Percentiles rank a stretch among this genome's conserved stretches.
These are phyloP conservation scores for Kazachstania sp. DNA, from an alignment of 1,139 yeast genomes.

Conservation along the genomic window DNA sequence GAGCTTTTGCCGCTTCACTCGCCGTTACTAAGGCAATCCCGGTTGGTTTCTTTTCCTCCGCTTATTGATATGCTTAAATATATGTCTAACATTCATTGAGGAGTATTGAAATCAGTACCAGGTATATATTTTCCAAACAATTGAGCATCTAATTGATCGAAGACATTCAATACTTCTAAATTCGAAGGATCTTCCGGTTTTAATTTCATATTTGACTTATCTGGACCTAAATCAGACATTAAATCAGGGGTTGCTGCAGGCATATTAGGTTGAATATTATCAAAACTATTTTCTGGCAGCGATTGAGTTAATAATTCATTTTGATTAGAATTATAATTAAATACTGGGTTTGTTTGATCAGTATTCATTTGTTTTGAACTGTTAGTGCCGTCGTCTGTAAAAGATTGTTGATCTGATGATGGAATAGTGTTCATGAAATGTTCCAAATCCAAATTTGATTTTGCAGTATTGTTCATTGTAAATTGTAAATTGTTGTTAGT, in stretches of 20 bases:
- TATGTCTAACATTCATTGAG: not conserved
- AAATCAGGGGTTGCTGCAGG: not conserved
- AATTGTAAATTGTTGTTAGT: not conserved
- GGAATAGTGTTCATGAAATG: not conserved
- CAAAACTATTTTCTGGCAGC: not conserved
- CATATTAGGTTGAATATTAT: not conserved
- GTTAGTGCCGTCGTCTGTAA: not conserved
- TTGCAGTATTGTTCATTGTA: not conserved
- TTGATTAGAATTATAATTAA: conserved; percentile 2
- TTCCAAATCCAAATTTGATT: not conserved
- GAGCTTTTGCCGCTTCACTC: conserved; percentile 36
- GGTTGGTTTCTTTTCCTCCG: conserved; percentile 36
- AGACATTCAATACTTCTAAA: conserved; percentile 54
- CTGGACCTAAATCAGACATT: not conserved
- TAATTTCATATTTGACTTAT: not conserved
- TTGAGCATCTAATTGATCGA: conserved; percentile 76
- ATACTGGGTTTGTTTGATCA: conserved; percentile 2
- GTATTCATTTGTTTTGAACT: not conserved
- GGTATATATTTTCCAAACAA: conserved; percentile 77
- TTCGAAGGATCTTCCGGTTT: not conserved
- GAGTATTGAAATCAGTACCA: not conserved
- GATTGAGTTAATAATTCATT: conserved; percentile 2
- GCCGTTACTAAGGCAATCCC: conserved; percentile 37
- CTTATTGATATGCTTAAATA: conserved; percentile 32
- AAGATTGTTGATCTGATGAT: not conserved